Conservation (phyloP, 2,329 filamentous ascomycete genomes). For the Colletotrichum chrysophilum region DNA sequence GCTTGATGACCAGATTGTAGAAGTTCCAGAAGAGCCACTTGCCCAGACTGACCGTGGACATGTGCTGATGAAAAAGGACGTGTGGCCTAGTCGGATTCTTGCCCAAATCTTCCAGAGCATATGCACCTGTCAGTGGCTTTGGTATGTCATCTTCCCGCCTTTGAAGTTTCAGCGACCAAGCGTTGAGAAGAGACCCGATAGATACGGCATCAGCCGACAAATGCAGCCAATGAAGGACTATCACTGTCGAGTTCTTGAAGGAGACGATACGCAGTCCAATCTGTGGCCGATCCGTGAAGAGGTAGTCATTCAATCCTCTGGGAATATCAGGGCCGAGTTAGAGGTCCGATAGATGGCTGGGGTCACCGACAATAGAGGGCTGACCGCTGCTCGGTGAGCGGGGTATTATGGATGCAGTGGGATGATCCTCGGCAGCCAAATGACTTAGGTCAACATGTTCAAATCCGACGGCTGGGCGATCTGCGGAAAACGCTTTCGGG, state of each 20-base stretch:
- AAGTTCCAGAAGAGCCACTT: neutral
- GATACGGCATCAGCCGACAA: slow-evolving; percentile 45
- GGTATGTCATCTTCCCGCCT: neutral
- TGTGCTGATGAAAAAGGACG: neutral
- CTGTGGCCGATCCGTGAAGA: slow-evolving; percentile 41
- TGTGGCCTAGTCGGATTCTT: neutral
- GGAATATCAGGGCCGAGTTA: slow-evolving; percentile 25
- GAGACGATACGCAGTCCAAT: slow-evolving; percentile 45
- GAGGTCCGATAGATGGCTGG: neutral
- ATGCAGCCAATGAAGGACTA: slow-evolving; percentile 45
- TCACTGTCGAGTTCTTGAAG: slow-evolving; percentile 45
- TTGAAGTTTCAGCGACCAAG: neutral
- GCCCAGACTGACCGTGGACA: neutral
- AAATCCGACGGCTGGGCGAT: slow-evolving; percentile 39
- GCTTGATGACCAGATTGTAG: neutral
- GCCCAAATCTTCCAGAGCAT: neutral
- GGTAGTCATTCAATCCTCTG: slow-evolving; percentile 36
- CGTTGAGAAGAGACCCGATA: slow-evolving; percentile 9
- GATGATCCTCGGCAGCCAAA: slow-evolving; percentile 36
- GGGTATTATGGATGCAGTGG: slow-evolving; percentile 35
- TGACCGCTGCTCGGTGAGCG: slow-evolving; percentile 7
- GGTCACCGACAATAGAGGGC: slow-evolving; percentile 29
- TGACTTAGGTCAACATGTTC: slow-evolving; percentile 32
- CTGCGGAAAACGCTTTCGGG: slow-evolving; percentile 35
- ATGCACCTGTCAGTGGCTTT: neutral